Base-by-base conservation (phyloP, 1,139 yeast genomes). In the Suhomyces bribrorum region DNA sequence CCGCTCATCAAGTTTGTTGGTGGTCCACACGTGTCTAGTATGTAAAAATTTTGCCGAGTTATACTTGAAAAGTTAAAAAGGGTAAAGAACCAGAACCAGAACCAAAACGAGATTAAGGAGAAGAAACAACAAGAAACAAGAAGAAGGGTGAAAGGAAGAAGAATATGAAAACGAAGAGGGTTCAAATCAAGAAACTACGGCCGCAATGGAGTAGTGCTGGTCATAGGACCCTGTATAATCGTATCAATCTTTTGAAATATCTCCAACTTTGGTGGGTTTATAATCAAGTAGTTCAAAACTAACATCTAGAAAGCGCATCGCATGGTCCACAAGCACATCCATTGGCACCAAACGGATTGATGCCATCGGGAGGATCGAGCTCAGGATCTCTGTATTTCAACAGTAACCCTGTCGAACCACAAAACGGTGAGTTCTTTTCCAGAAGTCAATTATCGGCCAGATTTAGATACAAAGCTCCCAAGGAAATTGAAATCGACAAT, bases 1-100 rank as follows among this genome's bases (percentile, higher is more conserved):
- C 86, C 83, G 7, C 66, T 75, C 53, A 81, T 81, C 53, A 81
- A 77, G 56, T 81, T 81, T 52, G 77, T 81, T 25, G 87, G 87
- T 7, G 77, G 78, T 5, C 66, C 77, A 14, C 83, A 55, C 79
- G 72, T 74, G 70, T 48, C 69, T 69, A 43, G 70, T 72, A 60
- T 22, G 43, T 27, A 17, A 20, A 20, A 20, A 8, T 20, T 20
- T 3, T 20, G 23, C 8, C n/a, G n/a, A n/a, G n/a, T n/a, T n/a
- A n/a, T n/a, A n/a, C n/a, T n/a, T n/a, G n/a, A n/a, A n/a, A n/a
- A n/a, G n/a, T n/a, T 3, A 4, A n/a, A 20, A 20, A 8, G 5
- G 11, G 23, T n/a, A 20, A 20, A 20, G 6, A 20, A 5, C 23
- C 23, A 3, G 11, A 2, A 4, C 8, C 4, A 20, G 6, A 20